These are phyloP conservation scores for Talaromyces atroroseus DNA, from an alignment of 2,329 filamentous ascomycete genomes.

Conservation along the genomic window DNA sequence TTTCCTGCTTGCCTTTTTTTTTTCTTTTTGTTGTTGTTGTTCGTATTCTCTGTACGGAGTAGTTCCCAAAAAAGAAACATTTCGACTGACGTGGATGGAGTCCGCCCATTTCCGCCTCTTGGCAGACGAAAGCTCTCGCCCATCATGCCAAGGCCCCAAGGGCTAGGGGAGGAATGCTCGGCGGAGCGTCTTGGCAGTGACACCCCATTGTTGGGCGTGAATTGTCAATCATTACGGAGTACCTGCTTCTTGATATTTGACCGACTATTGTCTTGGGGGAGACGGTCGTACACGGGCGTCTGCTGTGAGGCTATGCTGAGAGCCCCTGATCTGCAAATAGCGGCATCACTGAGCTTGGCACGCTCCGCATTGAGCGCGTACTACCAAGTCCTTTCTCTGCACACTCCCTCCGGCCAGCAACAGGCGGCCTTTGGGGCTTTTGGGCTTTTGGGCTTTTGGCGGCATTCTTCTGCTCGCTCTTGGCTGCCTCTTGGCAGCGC, in stretches of 20 bases:
- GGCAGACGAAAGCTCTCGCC: neutral
- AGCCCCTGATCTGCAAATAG: slow-evolving; percentile 13
- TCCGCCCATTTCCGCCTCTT: slow-evolving; percentile 10
- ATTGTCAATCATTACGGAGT: neutral
- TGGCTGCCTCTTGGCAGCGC: slow-evolving; percentile 13
- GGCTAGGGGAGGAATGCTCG: slow-evolving; percentile 13
- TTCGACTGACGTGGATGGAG: neutral
- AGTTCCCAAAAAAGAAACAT: neutral
- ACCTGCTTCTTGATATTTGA: neutral
- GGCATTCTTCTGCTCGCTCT: slow-evolving; percentile 11
- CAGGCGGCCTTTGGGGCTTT: no score
- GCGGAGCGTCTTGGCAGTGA: slow-evolving; percentile 10
- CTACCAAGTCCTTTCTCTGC: neutral
- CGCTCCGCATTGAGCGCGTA: neutral
- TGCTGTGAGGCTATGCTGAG: slow-evolving; percentile 5
- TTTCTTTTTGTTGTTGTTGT: no score
- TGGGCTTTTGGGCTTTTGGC: no score
- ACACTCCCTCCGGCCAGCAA: no score
- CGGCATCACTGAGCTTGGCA: slow-evolving; percentile 10
- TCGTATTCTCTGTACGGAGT: neutral
- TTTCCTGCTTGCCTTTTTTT: neutral
- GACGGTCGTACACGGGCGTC: slow-evolving; percentile 2
- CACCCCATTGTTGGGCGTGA: neutral
- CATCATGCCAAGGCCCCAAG: slow-evolving; percentile 5
- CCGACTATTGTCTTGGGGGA: slow-evolving; percentile 2